phyloP scores from a whole-genome alignment of 169 alveolate species.

The Cryptosporidium canis region DNA sequence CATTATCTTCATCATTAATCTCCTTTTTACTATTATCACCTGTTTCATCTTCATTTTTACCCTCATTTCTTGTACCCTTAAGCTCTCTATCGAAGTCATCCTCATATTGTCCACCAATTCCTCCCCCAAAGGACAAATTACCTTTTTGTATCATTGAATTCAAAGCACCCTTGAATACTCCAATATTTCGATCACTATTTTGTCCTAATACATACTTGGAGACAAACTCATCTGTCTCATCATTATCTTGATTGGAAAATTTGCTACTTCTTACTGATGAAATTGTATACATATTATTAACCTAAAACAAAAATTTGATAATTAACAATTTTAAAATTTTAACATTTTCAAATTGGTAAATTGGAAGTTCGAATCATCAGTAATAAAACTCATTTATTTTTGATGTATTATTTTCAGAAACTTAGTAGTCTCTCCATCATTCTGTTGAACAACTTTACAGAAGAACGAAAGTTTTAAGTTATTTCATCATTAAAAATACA shows the following conservation, averaged over 20 bases:
- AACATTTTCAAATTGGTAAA: neutral
- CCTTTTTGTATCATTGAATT: conserved; percentile 28
- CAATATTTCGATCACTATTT: conserved; percentile 39
- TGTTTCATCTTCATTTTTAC: neutral
- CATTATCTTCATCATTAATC: conserved; percentile 75
- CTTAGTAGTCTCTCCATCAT: conserved; percentile 29
- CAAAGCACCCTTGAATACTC: conserved; percentile 35
- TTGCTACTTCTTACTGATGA: conserved; percentile 47
- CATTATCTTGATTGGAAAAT: conserved; percentile 18
- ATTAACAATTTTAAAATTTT: neutral
- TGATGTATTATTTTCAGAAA: conserved; percentile 2
- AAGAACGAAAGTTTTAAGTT: conserved; percentile 67
- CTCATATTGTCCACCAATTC: conserved; percentile 13
- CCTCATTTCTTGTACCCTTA: neutral
- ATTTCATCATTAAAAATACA: conserved; percentile 15
- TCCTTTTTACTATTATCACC: conserved; percentile 53
- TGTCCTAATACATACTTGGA: conserved; percentile 30
- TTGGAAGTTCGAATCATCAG: neutral
- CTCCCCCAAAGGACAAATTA: conserved; percentile 31
- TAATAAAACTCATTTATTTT: neutral
- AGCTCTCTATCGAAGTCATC: conserved; percentile 20
- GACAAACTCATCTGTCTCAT: conserved; percentile 54
- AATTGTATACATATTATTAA: conserved; percentile 53
- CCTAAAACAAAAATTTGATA: conserved; percentile 34
- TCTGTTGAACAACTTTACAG: conserved; percentile 47